Base-by-base conservation (phyloP, 2,329 filamentous ascomycete species). In the Aspergillus amoenus region DNA sequence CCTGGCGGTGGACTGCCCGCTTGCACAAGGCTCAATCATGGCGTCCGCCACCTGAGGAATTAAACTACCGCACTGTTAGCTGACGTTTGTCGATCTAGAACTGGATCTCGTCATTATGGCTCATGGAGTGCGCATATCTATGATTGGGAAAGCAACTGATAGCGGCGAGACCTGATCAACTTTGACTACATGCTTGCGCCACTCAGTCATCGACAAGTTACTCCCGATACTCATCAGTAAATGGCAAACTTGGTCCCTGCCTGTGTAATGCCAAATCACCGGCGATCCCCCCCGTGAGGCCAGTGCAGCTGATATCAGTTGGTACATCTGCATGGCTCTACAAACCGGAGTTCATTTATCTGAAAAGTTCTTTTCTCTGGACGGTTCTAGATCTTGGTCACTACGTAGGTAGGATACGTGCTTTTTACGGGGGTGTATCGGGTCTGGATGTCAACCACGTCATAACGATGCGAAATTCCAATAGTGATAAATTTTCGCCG, bases 131-230 rank as follows among this genome's bases (percentile, higher is more conserved):
- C 13, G 15, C 12, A 2, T 42, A 18, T 18, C 21, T 18, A 21
- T 21, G 27, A 27, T 13, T 27, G 37, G 37, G n/a, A 42, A 8
- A 43, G 27, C 17, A 43, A 43, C 13, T 24, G 34, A n/a, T 37
- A 37, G 15, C 13, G 34, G 34, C 34, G 34, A 37, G 13, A 6
- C 5, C 34, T 30, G 13, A 37, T n/a, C 34, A 3, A n/a, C 12
- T 45, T 46, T 62, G 60, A 62, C 60, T 58, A 60, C 55, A 58
- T 60, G 4, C 15, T 52, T 60, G 52, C 58, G 50, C 60, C 57
- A 60, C 55, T 37, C 32, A 15, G 8, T 46, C 37, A 37, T 47
- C 21, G 24, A 27, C 22, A 8, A 30, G 21, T 45, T 13, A 43
- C 39, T 21, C n/a, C 11, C 40, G 37, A 40, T 30, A 11, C 9